Evolutionary conservation across 2,329 filamentous ascomycete genomes (phyloP), one percentile per base, ranked within the genome.

Genomic region (Alternaria panax): DNA sequence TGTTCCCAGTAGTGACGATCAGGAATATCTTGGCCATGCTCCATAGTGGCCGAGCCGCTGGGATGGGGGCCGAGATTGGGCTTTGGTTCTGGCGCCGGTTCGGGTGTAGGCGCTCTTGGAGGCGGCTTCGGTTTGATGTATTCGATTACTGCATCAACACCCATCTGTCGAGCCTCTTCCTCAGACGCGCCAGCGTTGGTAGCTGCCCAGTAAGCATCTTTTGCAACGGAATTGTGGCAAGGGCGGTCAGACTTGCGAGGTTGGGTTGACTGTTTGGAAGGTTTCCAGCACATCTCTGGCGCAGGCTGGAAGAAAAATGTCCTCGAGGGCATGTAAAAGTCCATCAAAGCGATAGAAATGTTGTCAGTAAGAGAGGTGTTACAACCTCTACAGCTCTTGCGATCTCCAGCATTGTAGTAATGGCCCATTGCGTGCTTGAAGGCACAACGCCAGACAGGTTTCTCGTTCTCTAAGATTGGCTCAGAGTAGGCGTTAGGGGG

Each of bases 331-430:
- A 75, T 16, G 43, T 71, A 73, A 51, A 75, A 75, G 36, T 74
- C 69, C 71, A 73, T 73, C 3, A n/a, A 5, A 4, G 42, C 54
- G 2, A 62, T 61, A 6, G 38, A 30, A 3, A 14, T 5, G 1
- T 65, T 67, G 4, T 64, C 51, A 3, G 41, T 59, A 14, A 68
- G 36, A 18, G 67, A 53, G 4, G 66, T 70, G 34, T 64, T 62
- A 30, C 72, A 74, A 6, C 71, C 71, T 5, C 45, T 41, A 50
- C 71, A 74, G 11, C 52, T 52, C 41, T 65, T 71, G 38, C 70
- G 59, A 28, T 70, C 63, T 18, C 72, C 72, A 3, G 71, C 66
- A 47, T 71, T 72, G 61, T 74, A 75, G 54, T 73, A 74, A 34
- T 69, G 48, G 1, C 71, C 72, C 50, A 74, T 57, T 8, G 65